Evolutionary conservation across 2,329 filamentous ascomycete genomes (phyloP).

Genomic region (Salinomyces thailandicus): DNA sequence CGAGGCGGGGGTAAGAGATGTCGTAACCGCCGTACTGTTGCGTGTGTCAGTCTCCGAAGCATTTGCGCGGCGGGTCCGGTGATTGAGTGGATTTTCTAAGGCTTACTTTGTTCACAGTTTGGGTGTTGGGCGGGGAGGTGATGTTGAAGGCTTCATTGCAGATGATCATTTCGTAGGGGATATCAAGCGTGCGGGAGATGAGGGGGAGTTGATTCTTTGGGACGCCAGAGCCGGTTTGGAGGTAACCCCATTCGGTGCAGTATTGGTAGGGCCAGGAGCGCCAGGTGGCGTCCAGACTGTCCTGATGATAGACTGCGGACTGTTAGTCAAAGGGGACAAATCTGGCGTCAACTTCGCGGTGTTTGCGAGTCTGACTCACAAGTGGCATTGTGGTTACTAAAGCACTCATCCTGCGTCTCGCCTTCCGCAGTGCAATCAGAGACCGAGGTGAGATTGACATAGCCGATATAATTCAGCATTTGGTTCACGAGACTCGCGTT

Average conservation of each 20-base stretch:
- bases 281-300: conserved; percentile 36
- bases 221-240: conserved; percentile 61
- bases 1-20: conserved; percentile 64
- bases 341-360: too few species aligned
- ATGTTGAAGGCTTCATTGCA: conserved; percentile 64
- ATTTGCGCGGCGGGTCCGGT: too few species aligned
- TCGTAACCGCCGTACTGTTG: conserved; percentile 54
- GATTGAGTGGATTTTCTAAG: too few species aligned
- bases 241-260: conserved; percentile 61
- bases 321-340: too few species aligned
- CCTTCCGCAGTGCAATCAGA: conserved; percentile 27
- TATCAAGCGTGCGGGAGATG: conserved; percentile 58
- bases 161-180: conserved; percentile 51
- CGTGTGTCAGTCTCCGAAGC: too few species aligned
- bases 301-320: conserved; percentile 32
- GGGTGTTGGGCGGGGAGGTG: conserved; percentile 49
- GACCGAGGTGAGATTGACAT: conserved; percentile 38
- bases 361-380: too few species aligned
- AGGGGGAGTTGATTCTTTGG: conserved; percentile 55
- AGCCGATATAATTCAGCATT: conserved; percentile 49
- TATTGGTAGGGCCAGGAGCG: conserved; percentile 50
- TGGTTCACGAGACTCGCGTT: conserved; percentile 38
- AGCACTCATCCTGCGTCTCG: conserved; percentile 42
- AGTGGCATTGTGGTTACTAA: conserved; percentile 38
- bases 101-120: conserved; percentile 54